phyloP scores from a whole-genome alignment of 2,329 filamentous ascomycete species.

The Leptographium wingfieldii region DNA sequence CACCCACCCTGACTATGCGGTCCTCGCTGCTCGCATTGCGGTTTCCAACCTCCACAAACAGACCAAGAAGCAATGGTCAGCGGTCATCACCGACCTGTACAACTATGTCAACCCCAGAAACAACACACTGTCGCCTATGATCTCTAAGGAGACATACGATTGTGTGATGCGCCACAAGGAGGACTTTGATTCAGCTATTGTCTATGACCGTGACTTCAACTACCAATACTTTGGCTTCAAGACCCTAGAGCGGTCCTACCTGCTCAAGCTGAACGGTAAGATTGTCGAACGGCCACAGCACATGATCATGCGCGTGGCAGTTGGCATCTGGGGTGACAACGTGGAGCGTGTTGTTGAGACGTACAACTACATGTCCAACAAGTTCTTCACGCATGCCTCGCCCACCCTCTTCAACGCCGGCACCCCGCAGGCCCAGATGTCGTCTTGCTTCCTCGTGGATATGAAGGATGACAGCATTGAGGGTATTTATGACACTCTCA shows the following conservation, averaged over 20 bases:
- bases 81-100: constrained; percentile 85
- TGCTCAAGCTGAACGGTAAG: constrained; percentile 89
- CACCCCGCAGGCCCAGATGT: constrained; percentile 86
- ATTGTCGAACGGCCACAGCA: constrained; percentile 96
- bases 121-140: constrained; percentile 75
- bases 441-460: constrained; percentile 96
- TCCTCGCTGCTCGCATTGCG: constrained; percentile 93
- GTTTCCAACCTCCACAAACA: constrained; percentile 99
- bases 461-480: constrained; percentile 99
- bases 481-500: constrained; percentile 96
- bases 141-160: constrained; percentile 80
- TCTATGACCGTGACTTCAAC: constrained; percentile 99
- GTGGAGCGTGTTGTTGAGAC: constrained; percentile 94
- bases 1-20: constrained; percentile 96
- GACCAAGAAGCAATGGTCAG: constrained; percentile 99
- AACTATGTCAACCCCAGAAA: constrained; percentile 96
- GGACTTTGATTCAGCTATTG: constrained; percentile 95
- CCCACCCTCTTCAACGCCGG: constrained; percentile 97
- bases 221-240: constrained; percentile 99
- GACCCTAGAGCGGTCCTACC: constrained; percentile 93
- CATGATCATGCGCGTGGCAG: constrained; percentile 98
- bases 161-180: constrained; percentile 92
- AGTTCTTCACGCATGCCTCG: constrained; percentile 96
- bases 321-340: constrained; percentile 91
- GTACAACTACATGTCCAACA: constrained; percentile 97